phyloP scores from a whole-genome alignment of 1,284 basidiomycete species.

The Austropuccinia psidii region DNA sequence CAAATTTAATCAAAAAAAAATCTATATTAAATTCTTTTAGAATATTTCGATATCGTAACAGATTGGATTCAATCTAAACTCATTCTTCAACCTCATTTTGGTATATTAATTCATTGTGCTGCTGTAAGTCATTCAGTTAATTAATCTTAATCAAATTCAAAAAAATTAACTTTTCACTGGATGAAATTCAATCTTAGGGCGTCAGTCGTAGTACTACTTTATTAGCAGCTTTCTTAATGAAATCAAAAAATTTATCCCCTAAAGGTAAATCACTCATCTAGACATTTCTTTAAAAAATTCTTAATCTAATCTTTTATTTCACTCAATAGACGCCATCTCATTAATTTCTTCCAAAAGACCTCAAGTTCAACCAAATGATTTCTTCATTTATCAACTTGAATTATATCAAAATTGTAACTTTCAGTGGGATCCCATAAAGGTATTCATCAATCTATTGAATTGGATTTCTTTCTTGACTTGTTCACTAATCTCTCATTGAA shows the following conservation, averaged over 20 bases:
- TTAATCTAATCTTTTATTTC: not conserved
- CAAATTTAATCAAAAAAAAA: too few relatives aligned
- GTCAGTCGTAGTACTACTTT: constrained; percentile 23
- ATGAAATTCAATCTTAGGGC: not conserved
- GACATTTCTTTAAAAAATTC: not conserved
- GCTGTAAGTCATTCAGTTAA: constrained; percentile 1
- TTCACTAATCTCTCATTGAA: not conserved
- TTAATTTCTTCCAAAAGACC: constrained; percentile 29
- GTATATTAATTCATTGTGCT: constrained; percentile 29
- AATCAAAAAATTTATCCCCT: constrained; percentile 15
- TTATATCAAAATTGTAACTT: constrained; percentile 29
- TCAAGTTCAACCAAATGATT: constrained; percentile 34
- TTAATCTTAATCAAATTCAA: not conserved
- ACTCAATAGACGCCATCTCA: not conserved
- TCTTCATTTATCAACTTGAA: constrained; percentile 32
- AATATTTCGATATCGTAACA: constrained; percentile 31
- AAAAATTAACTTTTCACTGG: not conserved
- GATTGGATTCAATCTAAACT: constrained; percentile 25
- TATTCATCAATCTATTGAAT: not conserved
- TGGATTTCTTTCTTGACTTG: not conserved
- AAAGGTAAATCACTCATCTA: constrained; percentile 1
- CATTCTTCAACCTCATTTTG: not conserved
- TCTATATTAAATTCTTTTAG: too few relatives aligned
- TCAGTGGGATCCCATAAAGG: constrained; percentile 27
- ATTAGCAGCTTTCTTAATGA: constrained; percentile 31